phyloP scores from a whole-genome alignment of 768 basidiomycete species.

The Crucibulum laeve region DNA sequence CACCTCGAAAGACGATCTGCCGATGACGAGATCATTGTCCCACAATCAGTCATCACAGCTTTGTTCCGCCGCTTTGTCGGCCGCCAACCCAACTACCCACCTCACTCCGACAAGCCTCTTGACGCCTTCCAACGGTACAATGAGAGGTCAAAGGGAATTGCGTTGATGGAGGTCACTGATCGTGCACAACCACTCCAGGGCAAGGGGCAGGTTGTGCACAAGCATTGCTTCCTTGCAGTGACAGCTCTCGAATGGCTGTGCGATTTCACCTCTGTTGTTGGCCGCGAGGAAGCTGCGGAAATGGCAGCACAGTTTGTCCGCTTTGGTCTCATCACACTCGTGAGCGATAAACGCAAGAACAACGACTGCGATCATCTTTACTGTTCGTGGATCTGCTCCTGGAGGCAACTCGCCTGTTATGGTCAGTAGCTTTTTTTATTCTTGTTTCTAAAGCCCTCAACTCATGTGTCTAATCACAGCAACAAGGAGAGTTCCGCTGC shows the following conservation, averaged over 20 bases:
- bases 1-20: slow-evolving; percentile 90
- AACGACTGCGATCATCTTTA: slow-evolving; percentile 93
- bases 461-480: slow-evolving; percentile 38
- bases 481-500: slow-evolving; percentile 94
- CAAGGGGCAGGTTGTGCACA: slow-evolving; percentile 46
- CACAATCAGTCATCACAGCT: slow-evolving; percentile 88
- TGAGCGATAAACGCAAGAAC: slow-evolving; percentile 88
- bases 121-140: slow-evolving; percentile 74
- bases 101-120: slow-evolving; percentile 37
- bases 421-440: slow-evolving; percentile 36
- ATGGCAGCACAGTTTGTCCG: slow-evolving; percentile 98
- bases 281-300: slow-evolving; percentile 94
- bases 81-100: slow-evolving; percentile 74
- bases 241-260: slow-evolving; percentile 94
- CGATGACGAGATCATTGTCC: slow-evolving; percentile 98
- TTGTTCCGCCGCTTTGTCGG: slow-evolving; percentile 96
- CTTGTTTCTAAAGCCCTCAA: slow-evolving; percentile 7
- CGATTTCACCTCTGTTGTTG: slow-evolving; percentile 95
- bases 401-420: slow-evolving; percentile 71
- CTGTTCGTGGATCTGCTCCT: slow-evolving; percentile 77
- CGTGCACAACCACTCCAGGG: slow-evolving; percentile 50
- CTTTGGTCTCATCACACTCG: slow-evolving; percentile 84
- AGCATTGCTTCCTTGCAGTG: slow-evolving; percentile 81
- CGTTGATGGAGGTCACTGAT: slow-evolving; percentile 68
- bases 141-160: slow-evolving; percentile 73